phyloP scores from a whole-genome alignment of 805 yeast species.

The Pichia kluyveri region DNA sequence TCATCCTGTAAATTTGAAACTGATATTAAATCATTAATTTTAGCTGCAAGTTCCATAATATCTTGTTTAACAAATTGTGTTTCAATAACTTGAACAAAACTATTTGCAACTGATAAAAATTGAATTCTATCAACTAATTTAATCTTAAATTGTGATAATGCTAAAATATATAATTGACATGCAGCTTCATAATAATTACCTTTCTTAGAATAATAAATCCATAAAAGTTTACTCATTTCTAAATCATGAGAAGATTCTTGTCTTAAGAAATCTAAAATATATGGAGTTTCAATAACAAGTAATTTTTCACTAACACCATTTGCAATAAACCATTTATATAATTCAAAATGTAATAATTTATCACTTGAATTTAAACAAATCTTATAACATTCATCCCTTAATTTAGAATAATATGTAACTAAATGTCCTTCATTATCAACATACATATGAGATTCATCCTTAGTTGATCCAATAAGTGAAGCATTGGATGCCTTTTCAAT shows the following conservation, averaged over 20 bases:
- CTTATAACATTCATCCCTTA: constrained; percentile 65
- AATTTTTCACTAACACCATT: constrained; percentile 72
- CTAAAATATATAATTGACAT: constrained; percentile 59
- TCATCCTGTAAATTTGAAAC: constrained; percentile 83
- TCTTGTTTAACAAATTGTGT: constrained; percentile 71
- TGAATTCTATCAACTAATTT: constrained; percentile 71
- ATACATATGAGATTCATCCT: constrained; percentile 11
- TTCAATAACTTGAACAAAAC: constrained; percentile 79
- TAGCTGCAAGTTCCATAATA: constrained; percentile 58
- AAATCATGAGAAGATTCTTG: constrained; percentile 56
- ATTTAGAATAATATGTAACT: constrained; percentile 42
- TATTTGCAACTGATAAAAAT: constrained; percentile 83
- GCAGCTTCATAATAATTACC: constrained; percentile 82
- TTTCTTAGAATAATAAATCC: constrained; percentile 83
- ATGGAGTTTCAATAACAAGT: constrained; percentile 75
- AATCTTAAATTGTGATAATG: constrained; percentile 65
- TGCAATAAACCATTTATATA: constrained; percentile 85
- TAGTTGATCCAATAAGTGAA: constrained; percentile 11
- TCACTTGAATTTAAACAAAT: constrained; percentile 69
- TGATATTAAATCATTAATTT: constrained; percentile 72
- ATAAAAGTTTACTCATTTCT: constrained; percentile 70
- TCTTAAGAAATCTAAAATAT: constrained; percentile 65
- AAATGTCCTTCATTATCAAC: constrained; percentile 26
- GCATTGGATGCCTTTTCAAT: constrained; percentile 21
- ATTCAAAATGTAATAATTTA: constrained; percentile 80